Evolutionary conservation across 73 alveolate species (phyloP), one percentile per base, ranked within the genome.

Genomic region (Paramecium bursaria): DNA sequence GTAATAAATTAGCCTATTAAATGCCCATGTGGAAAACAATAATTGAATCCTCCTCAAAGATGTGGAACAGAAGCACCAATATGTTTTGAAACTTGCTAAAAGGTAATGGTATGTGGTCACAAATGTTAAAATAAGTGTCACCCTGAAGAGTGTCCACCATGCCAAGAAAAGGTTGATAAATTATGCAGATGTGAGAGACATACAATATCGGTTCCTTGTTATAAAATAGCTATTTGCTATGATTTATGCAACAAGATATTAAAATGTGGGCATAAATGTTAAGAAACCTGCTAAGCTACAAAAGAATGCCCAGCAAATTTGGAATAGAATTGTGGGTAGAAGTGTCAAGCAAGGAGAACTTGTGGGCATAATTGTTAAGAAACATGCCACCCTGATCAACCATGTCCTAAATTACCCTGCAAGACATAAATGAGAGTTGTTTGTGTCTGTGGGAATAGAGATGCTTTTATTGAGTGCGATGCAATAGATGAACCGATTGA

Each of bases 1-100:
- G 73, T 77, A 26, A 92, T 94, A 31, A 93, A 86, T 61, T 91
- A 93, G 75, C 98, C 97, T 50, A 48, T 94, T 27, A 79, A 48
- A 47, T 96, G 99, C 75, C 92, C 97, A 2, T 96, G 99, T 86
- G 98, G 98, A 11, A 51, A 85, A 33, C 77, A 94, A 2, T 86
- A 61, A 33, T 75, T 88, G 30, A 93, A 92, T 25, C 98, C 99
- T 3, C 99, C 99, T 26, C 88, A 77, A 46, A 76, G 87, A 39
- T 96, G 99, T 75, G 98, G 97, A 7, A 86, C 93, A 11, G 85
- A 76, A 46, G 87, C 88, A 30, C 95, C 96, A 2, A 54, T 88
- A 42, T 96, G 98, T 86, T 39, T 50, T 30, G 85, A 76, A 48
- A 91, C 94, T 46, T 94, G 98, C 82, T 55, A 90, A 13, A 91